Percentiles rank a stretch among this genome's conserved stretches.
Conservation (phyloP, 148 eudicot genomes). For the Nepenthes mirabilis region DNA sequence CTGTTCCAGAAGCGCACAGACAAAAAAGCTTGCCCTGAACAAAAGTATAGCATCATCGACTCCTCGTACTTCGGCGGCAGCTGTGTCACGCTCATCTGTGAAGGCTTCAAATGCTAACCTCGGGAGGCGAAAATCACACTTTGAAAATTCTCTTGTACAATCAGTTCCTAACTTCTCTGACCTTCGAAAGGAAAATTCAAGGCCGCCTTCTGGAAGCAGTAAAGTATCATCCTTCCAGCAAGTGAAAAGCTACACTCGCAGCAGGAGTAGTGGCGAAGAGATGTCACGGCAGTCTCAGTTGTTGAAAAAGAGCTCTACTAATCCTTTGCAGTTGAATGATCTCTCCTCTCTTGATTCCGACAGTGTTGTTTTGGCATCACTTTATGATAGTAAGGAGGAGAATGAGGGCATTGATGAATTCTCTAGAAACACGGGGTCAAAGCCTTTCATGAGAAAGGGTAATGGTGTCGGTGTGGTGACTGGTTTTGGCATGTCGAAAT, state of each 20-base stretch:
- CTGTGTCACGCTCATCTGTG: conserved; percentile 40
- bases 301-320: conserved; percentile 38
- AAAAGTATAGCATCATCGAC: conserved; percentile 40
- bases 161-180: conserved; percentile 92
- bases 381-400: conserved; percentile 36
- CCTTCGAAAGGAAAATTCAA: conserved; percentile 75
- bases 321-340: conserved; percentile 42
- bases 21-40: conserved; percentile 35
- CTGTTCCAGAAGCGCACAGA: conserved; percentile 34
- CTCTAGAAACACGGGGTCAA: conserved; percentile 25
- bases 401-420: conserved; percentile 23
- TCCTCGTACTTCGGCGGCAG: conserved; percentile 42
- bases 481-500: conserved; percentile 30
- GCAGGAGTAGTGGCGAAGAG: conserved; percentile 58
- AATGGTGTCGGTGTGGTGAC: conserved; percentile 25
- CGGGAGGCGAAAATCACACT: conserved; percentile 59
- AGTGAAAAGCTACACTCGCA: conserved; percentile 52
- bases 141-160: conserved; percentile 80
- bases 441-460: conserved; percentile 44
- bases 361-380: conserved; percentile 18
- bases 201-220: conserved; percentile 51
- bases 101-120: conserved; percentile 41
- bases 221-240: conserved; percentile 47
- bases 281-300: conserved; percentile 31
- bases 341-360: conserved; percentile 32